Evolutionary conservation across 2,329 filamentous ascomycete species (phyloP), one percentile per base, ranked within the genome.

Genomic region (Taxawa tesnikishii): DNA sequence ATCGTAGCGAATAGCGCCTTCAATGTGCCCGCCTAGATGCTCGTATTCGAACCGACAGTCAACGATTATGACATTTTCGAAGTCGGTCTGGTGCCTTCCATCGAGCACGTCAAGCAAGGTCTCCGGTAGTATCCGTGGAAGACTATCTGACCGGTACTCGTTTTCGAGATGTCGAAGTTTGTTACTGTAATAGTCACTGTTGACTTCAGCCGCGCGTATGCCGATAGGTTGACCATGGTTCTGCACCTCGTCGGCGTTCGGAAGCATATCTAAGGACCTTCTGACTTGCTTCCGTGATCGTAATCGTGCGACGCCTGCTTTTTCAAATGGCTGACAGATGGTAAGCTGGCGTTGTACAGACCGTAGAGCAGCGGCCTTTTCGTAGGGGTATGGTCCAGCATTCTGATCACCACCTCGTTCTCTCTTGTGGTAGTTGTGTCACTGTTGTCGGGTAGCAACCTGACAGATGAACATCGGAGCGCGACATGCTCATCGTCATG

Each of bases 41-140:
- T 98, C 90, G 56, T 98, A 98, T 66, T 98, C 90, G 53, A 98
- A 98, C 13, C 90, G 82, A 56, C 90, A 98, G 58, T 98, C 90
- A 48, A 98, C 79, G 49, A 98, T 70, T 57, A 93, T 73, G 54
- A 83, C 78, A 51, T 87, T 73, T 38, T 85, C 76, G 54, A 82
- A 96, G 15, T 73, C 57, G 15, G 77, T 68, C 47, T 75, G 73
- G 59, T 78, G 94, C 46, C 82, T 80, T 39, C 85, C 85, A 55
- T 94, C 81, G 39, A 98, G 68, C 21, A 98, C 72, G n/a, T 85
- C 73, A 34, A 94, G 62, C 54, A 98, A 70, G 3, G 85, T 94
- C 30, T 75, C 68, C 51, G 79, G 77, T 35, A 75, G 74, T 50
- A 98, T 94, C 42, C 90, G 77, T 32, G 90, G 90, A 42, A 98